Percentiles rank a stretch among this genome's conserved stretches.
Evolutionary conservation across 192 early-diverging fungal species (phyloP).

Genomic region (Thamnidium elegans): DNA sequence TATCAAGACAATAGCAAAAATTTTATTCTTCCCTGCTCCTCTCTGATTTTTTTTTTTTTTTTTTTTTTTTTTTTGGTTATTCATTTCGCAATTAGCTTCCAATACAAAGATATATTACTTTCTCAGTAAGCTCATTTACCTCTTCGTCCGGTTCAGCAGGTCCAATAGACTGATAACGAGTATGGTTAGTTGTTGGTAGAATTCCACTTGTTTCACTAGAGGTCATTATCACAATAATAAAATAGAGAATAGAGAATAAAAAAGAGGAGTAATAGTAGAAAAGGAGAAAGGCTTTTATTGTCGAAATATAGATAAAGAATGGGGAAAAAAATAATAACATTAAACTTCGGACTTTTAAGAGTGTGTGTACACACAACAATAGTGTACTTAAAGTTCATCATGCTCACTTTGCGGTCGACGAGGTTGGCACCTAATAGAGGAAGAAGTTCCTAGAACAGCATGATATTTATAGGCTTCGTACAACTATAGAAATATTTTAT

Average conservation of each 20-base stretch:
- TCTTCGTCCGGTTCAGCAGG: constrained; percentile 7
- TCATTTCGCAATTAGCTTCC: background rate
- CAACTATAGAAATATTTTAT: constrained; percentile 18
- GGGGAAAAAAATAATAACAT: no score
- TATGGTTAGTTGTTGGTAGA: constrained; percentile 5
- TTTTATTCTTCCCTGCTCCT: background rate
- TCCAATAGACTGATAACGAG: constrained; percentile 11
- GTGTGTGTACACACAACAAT: no score
- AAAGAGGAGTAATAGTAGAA: no score
- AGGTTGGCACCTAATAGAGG: background rate
- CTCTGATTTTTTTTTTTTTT: no score
- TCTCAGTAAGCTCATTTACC: background rate
- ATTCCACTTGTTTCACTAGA: background rate
- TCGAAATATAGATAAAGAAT: no score
- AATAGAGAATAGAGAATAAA: no score
- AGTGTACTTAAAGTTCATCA: no score
- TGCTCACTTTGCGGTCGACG: constrained; percentile 4
- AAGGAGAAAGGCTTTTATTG: no score
- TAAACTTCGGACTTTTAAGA: no score
- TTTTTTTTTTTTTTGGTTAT: no score
- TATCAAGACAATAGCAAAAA: background rate
- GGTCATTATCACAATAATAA: no score
- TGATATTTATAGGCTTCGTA: constrained; percentile 17
- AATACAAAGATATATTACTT: no score
- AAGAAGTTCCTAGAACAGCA: background rate